A percentile compares a stretch with the other conserved stretches of the same genome.
Conservation (phyloP, 371 early-diverging fungal species). For the Mucor racemosus region DNA sequence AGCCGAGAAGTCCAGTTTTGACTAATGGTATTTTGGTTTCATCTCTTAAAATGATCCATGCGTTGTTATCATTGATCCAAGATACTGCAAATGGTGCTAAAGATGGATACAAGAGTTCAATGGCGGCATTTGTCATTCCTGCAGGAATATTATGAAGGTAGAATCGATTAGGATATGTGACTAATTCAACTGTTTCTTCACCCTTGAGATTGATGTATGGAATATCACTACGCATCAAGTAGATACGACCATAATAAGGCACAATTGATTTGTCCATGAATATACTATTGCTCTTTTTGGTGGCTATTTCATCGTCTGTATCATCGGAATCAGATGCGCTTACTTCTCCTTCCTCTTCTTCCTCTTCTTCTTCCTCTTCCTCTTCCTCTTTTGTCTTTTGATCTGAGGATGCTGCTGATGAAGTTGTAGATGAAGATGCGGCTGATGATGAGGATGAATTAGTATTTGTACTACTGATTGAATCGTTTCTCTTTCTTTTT, state of each 20-base stretch:
- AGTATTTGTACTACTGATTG: neutral
- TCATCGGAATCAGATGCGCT: constrained; percentile 15
- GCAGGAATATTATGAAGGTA: constrained; percentile 51
- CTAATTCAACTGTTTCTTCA: constrained; percentile 36
- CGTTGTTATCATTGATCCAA: constrained; percentile 49
- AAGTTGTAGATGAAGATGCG: neutral
- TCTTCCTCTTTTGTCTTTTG: constrained; percentile 1
- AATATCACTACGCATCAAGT: constrained; percentile 53
- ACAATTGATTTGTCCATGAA: constrained; percentile 24
- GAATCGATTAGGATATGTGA: constrained; percentile 41
- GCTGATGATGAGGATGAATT: neutral
- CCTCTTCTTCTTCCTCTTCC: neutral
- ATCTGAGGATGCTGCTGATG: neutral
- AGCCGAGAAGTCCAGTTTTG: constrained; percentile 36
- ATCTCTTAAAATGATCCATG: constrained; percentile 52
- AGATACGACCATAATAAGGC: constrained; percentile 52
- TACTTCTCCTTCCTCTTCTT: constrained; percentile 13
- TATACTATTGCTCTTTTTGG: constrained; percentile 21
- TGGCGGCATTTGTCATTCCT: constrained; percentile 35
- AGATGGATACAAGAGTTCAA: constrained; percentile 50
- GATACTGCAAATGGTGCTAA: constrained; percentile 43
- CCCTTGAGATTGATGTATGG: constrained; percentile 55
- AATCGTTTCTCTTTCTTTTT: constrained; percentile 17
- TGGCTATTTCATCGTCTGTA: constrained; percentile 25
- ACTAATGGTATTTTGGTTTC: constrained; percentile 33